Evolutionary conservation across 2,329 filamentous ascomycete species (phyloP), one percentile per base, ranked within the genome.

Genomic region (Phialemonium atrogriseum): DNA sequence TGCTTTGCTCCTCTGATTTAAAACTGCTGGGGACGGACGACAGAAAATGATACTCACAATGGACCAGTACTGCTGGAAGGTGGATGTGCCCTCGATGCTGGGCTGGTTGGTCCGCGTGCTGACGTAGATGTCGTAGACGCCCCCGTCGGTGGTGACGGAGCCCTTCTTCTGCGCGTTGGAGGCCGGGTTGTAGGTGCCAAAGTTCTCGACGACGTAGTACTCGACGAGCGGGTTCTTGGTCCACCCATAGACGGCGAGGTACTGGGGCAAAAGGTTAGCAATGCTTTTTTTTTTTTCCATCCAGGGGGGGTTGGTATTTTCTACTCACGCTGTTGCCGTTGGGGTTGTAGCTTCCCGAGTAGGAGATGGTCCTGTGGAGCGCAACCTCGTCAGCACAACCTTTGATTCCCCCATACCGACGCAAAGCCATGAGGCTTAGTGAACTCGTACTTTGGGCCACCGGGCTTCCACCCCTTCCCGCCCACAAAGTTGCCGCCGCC

Each of bases 211-310:
- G 23, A 56, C 45, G 53, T 74, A 75, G 55, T 73, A 74, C 41
- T 74, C 70, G 40, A 73, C 55, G 5, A 71, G 52, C 0, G 67
- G 67, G 46, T 56, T 60, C 12, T 48, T 56, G 2, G 64, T 69
- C 69, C 71, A 77, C 25, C 71, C 70, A 45, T 76, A 76, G 15
- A 75, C 48, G n/a, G 69, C 50, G 11, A 77, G 59, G 48, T 74
- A 74, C n/a, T n/a, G n/a, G n/a, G n/a, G n/a, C n/a, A n/a, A n/a
- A n/a, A n/a, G n/a, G n/a, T n/a, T n/a, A n/a, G n/a, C n/a, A n/a
- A n/a, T n/a, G n/a, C n/a, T n/a, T n/a, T n/a, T n/a, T n/a, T n/a
- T n/a, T n/a, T n/a, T n/a, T n/a, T n/a, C n/a, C n/a, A n/a, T n/a
- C n/a, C n/a, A n/a, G n/a, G n/a, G n/a, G n/a, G n/a, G n/a, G n/a